phyloP scores from a whole-genome alignment of 257 asterid species.

The Przewalskia tangutica region DNA sequence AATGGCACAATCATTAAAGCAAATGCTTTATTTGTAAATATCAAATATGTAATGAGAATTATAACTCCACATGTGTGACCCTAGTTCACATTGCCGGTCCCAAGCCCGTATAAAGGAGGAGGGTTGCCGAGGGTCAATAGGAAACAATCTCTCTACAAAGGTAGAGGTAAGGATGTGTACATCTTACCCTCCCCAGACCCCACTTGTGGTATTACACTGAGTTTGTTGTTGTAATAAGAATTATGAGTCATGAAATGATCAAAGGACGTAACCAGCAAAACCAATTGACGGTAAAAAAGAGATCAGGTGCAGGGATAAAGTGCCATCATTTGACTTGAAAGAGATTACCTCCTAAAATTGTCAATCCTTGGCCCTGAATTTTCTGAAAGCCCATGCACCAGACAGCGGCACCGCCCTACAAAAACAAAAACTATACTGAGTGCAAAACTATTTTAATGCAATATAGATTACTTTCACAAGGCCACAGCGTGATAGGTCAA shows the following conservation, averaged over 20 bases:
- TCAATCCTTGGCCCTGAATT: conserved; percentile 64
- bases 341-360: conserved; percentile 81
- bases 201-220: too few species aligned
- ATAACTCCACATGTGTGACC: too few species aligned
- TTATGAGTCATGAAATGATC: background rate
- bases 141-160: too few species aligned
- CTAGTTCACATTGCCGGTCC: too few species aligned
- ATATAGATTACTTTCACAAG: background rate
- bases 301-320: background rate
- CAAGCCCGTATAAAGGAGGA: too few species aligned
- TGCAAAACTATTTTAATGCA: background rate
- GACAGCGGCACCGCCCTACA: conserved; percentile 81
- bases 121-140: too few species aligned
- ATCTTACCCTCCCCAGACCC: too few species aligned
- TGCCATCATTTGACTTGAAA: background rate
- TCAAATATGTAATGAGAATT: too few species aligned
- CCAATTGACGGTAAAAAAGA: background rate
- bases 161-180: too few species aligned
- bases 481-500: background rate
- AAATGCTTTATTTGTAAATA: background rate
- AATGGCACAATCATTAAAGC: background rate
- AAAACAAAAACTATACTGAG: background rate
- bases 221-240: background rate
- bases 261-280: background rate
- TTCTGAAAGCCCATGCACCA: conserved; percentile 98